Evolutionary conservation across 2,329 filamentous ascomycete genomes (phyloP), one percentile per base, ranked within the genome.

Genomic region (Ophiostoma tasmaniense): DNA sequence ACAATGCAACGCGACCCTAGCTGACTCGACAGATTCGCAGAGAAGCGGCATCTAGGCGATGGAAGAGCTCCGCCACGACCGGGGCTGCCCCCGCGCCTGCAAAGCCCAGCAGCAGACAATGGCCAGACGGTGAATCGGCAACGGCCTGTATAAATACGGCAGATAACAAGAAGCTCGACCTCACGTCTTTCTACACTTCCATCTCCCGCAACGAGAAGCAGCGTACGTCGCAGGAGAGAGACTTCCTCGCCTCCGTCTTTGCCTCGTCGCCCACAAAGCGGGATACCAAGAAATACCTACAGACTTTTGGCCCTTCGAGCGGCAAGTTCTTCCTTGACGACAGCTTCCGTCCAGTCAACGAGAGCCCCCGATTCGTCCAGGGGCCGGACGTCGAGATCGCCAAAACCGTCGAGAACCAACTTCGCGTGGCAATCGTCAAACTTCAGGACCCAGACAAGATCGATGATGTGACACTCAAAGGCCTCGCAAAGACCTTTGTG

Each of bases 231-330:
- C 77, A 81, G 68, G 82, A 85, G 71, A 79, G 83, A 74, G 92
- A 97, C 76, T 90, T 97, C 75, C 89, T 96, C 74, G 84, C 96
- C 39, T 93, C 92, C 20, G 86, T 98, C 3, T 83, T 99, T 39
- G 92, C 91, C 75, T 92, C 93, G 22, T 92, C 93, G 13, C 91
- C 93, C 6, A 97, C 94, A 0, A 96, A 93, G 79, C 88, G 95
- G 74, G 95, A 99, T 80, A 93, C 93, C 65, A 93, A 91, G 78
- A 89, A 91, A 50, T 99, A 97, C 76, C 84, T 99, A 20, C 90
- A 95, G 74, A 93, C 92, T 71, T 96, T 97, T 77, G 89, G 87
- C 66, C 72, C 77, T 75, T 68, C 72, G 72, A 70, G 78, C 75
- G 7, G 61, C 66, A 10, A 65, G 28, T 28, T 45, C 61, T 66